Base-by-base conservation (phyloP, 1,284 basidiomycete species). In the Pyrrhoderma noxium region DNA sequence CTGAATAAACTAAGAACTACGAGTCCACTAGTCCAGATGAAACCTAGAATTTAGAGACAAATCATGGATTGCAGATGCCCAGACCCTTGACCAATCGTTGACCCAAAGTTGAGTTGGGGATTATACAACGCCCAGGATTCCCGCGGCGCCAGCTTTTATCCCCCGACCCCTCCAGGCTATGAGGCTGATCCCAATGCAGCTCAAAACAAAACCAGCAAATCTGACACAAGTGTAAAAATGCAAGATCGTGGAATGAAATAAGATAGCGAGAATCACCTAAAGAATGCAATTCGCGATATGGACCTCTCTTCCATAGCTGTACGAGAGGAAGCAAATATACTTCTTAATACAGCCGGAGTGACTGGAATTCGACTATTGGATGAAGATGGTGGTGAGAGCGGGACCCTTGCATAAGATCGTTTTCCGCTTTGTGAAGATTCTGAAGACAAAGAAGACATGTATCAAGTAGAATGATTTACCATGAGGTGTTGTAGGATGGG, bases 301-400 rank as follows among this genome's bases (percentile, higher is more conserved):
- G 84, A 81, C 34, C 88, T 77, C 64, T 90, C 87, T 63, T 90
- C 87, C 49, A 81, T 69, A 2, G 82, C 77, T 0, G 84, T 82
- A 9, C 87, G 75, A 22, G 87, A 89, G 8, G 86, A 89, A 22
- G 88, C 80, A 62, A 90, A 90, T 57, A 90, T 90, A 47, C 82
- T 82, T 36, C 87, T 75, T 52, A 90, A 66, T 1, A 86, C 80
- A 2, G 84, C 82, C 9, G 87, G 87, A 0, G 87, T 89, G 21
- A 89, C 84, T 54, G 87, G 86, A 47, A 89, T 84, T 22, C 84
- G 77, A 52, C 77, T 46, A 35, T 50, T 76, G 23, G 68, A 63
- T 60, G 51, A 65, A 64, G 52, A 67, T 5, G 47, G 61, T 38
- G 56, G 59, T 8, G 46, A 60, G 51, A 56, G 69, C 53, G 55